phyloP scores from a whole-genome alignment of 2,329 filamentous ascomycete genomes.

The Aspergillus thermomutatus region DNA sequence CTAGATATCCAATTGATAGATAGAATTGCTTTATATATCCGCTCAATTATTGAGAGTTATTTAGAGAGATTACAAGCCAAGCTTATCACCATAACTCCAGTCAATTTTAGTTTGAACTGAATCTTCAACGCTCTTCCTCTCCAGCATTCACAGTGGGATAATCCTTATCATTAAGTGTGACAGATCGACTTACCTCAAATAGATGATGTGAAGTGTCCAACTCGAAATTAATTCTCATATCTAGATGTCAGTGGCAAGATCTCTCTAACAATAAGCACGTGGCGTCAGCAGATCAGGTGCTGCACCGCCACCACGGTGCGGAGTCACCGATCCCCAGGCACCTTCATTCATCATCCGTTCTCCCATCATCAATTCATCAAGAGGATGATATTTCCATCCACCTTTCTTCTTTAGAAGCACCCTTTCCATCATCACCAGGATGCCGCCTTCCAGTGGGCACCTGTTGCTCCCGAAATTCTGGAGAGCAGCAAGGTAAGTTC shows the following conservation, averaged over 20 bases:
- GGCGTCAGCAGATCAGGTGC: conserved; percentile 17
- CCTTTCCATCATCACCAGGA: conserved; percentile 23
- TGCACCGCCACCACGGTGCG: conserved; percentile 24
- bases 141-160: background rate
- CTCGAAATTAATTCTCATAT: background rate
- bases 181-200: background rate
- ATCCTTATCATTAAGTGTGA: background rate
- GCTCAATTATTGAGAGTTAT: background rate
- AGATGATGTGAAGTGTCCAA: background rate
- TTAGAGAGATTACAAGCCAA: too few relatives aligned
- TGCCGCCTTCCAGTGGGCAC: conserved; percentile 49
- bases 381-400: conserved; percentile 17
- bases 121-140: background rate
- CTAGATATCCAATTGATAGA: conserved; percentile 9
- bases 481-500: conserved; percentile 45
- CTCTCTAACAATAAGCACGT: conserved; percentile 7
- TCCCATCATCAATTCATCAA: conserved; percentile 12
- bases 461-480: conserved; percentile 49
- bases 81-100: too few relatives aligned
- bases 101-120: background rate
- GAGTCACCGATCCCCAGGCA: conserved; percentile 24
- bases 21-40: background rate
- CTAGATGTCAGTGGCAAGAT: background rate
- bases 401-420: conserved; percentile 6
- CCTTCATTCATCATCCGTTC: conserved; percentile 6